A percentile compares a stretch with the other conserved stretches of the same genome.
Conservation (phyloP, 2,329 filamentous ascomycete genomes). For the Penicillium sp. region DNA sequence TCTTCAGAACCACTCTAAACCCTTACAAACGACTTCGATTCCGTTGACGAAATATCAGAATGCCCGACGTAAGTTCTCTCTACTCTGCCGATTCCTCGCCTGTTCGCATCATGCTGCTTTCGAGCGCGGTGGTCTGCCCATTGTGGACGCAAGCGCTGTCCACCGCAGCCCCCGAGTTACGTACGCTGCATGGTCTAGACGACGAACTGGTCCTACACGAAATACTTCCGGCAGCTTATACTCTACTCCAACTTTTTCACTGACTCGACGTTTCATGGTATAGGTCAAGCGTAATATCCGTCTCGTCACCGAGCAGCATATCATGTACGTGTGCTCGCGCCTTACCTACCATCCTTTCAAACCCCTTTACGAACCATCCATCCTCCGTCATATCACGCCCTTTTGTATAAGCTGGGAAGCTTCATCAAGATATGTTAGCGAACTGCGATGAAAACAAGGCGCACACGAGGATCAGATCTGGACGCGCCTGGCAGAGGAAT, state of each 20-base stretch:
- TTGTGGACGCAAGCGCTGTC: not conserved
- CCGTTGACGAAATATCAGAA: conserved; percentile 20
- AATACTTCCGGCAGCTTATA: not conserved
- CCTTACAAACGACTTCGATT: not conserved
- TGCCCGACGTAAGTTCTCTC: conserved; percentile 40
- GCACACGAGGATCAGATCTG: not conserved
- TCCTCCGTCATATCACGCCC: no score
- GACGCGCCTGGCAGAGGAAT: not conserved
- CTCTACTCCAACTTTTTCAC: not conserved
- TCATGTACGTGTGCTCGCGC: conserved; percentile 68
- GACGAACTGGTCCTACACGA: not conserved
- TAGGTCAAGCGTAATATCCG: conserved; percentile 84
- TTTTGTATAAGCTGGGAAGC: not conserved
- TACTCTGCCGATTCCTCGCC: not conserved
- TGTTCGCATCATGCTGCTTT: not conserved
- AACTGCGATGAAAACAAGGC: not conserved
- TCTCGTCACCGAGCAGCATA: conserved; percentile 87
- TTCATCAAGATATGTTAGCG: not conserved
- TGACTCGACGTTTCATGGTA: conserved; percentile 21
- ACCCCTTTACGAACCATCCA: not conserved
- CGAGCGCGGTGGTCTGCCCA: not conserved
- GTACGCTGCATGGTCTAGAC: not conserved
- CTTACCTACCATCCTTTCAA: conserved; percentile 5
- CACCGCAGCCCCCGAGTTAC: not conserved
- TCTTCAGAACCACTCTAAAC: not conserved